These are phyloP conservation scores for Canavalia gladiata DNA, from an alignment of 306 rosid genomes.

Conservation along the genomic window DNA sequence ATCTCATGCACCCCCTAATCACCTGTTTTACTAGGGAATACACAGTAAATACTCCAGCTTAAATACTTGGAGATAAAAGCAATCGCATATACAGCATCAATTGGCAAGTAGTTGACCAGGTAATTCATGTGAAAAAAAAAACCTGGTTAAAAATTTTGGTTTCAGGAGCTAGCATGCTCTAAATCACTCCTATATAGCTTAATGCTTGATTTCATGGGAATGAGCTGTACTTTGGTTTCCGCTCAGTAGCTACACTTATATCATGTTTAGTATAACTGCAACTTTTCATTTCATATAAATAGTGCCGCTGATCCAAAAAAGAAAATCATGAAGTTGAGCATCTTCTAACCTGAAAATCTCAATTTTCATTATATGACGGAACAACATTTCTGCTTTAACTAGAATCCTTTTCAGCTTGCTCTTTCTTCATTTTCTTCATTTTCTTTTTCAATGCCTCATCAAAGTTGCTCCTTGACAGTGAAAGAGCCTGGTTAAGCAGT, in stretches of 20 bases:
- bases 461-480: slow-evolving; percentile 66
- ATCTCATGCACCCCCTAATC: slow-evolving; percentile 6
- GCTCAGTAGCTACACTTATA: neutral
- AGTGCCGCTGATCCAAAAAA: slow-evolving; percentile 12
- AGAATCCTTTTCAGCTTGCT: slow-evolving; percentile 45
- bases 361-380: slow-evolving; percentile 21
- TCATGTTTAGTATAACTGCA: slow-evolving; percentile 24
- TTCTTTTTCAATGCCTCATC: slow-evolving; percentile 65
- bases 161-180: slow-evolving; percentile 35
- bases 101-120: slow-evolving; percentile 9
- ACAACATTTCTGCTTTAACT: slow-evolving; percentile 36
- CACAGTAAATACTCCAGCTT: slow-evolving; percentile 3
- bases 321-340: slow-evolving; percentile 29
- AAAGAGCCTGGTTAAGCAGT: slow-evolving; percentile 81
- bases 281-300: slow-evolving; percentile 9
- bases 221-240: slow-evolving; percentile 13
- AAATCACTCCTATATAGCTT: slow-evolving; percentile 26
- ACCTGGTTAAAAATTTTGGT: neutral
- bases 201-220: slow-evolving; percentile 25
- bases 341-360: slow-evolving; percentile 36
- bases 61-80: slow-evolving; percentile 12
- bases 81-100: slow-evolving; percentile 25
- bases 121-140: slow-evolving; percentile 6
- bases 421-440: slow-evolving; percentile 69
- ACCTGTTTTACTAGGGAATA: slow-evolving; percentile 1